A percentile compares a stretch with the other conserved stretches of the same genome.
phyloP scores from a whole-genome alignment of 2,329 filamentous ascomycete species.

The Fusarium mangiferae region DNA sequence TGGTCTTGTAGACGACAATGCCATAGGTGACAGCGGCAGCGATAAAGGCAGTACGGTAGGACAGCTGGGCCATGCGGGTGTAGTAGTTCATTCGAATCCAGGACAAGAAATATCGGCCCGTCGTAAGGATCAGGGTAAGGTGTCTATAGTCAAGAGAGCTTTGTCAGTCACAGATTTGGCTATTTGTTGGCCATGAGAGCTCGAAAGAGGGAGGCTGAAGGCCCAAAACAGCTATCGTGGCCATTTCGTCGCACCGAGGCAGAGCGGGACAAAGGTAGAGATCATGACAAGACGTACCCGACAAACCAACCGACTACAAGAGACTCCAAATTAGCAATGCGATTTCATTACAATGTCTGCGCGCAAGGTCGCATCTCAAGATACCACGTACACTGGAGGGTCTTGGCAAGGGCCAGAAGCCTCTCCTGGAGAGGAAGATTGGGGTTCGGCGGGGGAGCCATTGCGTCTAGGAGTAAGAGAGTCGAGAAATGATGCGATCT shows the following conservation, averaged over 20 bases:
- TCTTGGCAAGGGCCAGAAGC: constrained; percentile 82
- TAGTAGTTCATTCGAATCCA: constrained; percentile 91
- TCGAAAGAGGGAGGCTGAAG: neutral
- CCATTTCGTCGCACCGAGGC: constrained; percentile 17
- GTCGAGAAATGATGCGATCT: constrained; percentile 3
- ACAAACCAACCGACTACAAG: constrained; percentile 78
- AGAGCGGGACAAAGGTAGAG: constrained; percentile 8
- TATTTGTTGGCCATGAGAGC: neutral
- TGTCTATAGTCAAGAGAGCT: constrained; percentile 67
- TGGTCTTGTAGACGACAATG: constrained; percentile 98
- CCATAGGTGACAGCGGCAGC: constrained; percentile 93
- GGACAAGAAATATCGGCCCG: constrained; percentile 84
- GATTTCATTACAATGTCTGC: constrained; percentile 5
- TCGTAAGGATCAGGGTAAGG: constrained; percentile 83
- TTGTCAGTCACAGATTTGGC: constrained; percentile 26
- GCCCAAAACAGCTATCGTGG: constrained; percentile 29
- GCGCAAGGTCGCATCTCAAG: constrained; percentile 14
- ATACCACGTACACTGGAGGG: constrained; percentile 82
- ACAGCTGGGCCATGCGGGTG: constrained; percentile 78
- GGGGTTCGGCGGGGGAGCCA: constrained; percentile 80
- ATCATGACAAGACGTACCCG: constrained; percentile 68
- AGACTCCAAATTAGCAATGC: constrained; percentile 38
- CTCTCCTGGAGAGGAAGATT: constrained; percentile 78
- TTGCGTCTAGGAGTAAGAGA: constrained; percentile 38
- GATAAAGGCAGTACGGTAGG: constrained; percentile 90